These are phyloP conservation scores for Amauroascus niger DNA, from an alignment of 2,329 filamentous ascomycete genomes.

Conservation along the genomic window DNA sequence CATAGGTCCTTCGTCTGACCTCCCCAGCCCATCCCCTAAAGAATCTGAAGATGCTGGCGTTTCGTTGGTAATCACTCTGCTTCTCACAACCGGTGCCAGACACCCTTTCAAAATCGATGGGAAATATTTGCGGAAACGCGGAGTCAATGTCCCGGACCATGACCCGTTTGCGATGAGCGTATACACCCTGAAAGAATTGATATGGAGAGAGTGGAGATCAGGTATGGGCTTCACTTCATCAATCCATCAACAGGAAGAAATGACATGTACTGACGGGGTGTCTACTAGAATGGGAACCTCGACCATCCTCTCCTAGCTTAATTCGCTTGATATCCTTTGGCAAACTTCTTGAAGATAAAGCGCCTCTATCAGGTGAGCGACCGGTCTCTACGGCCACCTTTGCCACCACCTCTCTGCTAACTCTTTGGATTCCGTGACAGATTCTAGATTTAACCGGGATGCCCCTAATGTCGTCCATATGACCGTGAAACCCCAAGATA, in stretches of 20 bases:
- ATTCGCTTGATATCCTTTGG: conserved; percentile 91
- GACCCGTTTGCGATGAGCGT: conserved; percentile 87
- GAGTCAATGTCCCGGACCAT: conserved; percentile 63
- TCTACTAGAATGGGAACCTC: conserved; percentile 67
- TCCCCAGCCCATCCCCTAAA: conserved; percentile 31
- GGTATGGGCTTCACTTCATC: conserved; percentile 35
- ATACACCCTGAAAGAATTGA: conserved; percentile 88
- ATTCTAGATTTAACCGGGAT: conserved; percentile 67
- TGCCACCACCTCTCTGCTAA: neutral
- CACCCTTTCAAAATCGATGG: conserved; percentile 87
- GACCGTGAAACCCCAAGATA: conserved; percentile 78
- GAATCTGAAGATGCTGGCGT: conserved; percentile 24
- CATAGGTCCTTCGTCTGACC: conserved; percentile 9
- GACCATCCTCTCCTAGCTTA: conserved; percentile 74
- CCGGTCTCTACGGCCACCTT: neutral
- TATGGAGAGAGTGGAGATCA: conserved; percentile 82
- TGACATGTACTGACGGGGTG: neutral
- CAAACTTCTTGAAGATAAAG: conserved; percentile 81
- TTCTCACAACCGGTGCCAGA: conserved; percentile 69
- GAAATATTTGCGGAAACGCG: conserved; percentile 71
- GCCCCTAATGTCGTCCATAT: conserved; percentile 84
- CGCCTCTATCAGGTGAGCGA: conserved; percentile 65
- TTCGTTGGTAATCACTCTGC: conserved; percentile 57
- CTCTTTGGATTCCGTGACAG: conserved; percentile 37
- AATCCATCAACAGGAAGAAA: neutral